These are phyloP conservation scores for Kuraishia floccosa DNA, from an alignment of 805 yeast genomes.

Conservation along the genomic window DNA sequence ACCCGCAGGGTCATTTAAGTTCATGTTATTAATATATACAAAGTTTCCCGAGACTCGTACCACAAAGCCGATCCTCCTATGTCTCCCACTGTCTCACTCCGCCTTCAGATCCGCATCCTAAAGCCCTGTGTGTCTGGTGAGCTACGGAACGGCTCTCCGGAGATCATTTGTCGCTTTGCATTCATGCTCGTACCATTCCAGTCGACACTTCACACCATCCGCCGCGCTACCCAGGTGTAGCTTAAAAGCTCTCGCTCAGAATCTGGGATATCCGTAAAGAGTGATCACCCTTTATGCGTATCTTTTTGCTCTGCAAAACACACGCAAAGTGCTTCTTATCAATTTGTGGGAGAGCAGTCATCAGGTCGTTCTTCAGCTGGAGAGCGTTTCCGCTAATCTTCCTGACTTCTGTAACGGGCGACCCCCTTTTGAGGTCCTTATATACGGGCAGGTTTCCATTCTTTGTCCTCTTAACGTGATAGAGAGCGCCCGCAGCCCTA, in stretches of 20 bases:
- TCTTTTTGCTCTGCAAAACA: constrained; percentile 35
- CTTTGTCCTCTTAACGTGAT: constrained; percentile 36
- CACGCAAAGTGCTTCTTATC: constrained; percentile 34
- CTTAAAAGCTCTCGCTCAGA: constrained; percentile 17
- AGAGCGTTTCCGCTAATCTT: constrained; percentile 57
- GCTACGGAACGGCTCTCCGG: too few species aligned
- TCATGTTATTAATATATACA: too few species aligned
- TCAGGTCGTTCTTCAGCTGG: constrained; percentile 58
- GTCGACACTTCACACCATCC: too few species aligned
- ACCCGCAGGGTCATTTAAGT: too few species aligned
- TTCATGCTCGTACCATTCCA: too few species aligned
- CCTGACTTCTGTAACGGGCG: constrained; percentile 38
- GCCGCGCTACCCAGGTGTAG: too few species aligned
- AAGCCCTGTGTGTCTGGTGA: too few species aligned
- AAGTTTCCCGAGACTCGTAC: too few species aligned
- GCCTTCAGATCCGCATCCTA: too few species aligned
- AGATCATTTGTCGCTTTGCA: too few species aligned
- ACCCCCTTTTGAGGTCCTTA: constrained; percentile 5
- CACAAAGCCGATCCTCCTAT: too few species aligned
- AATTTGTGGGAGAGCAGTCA: constrained; percentile 34
- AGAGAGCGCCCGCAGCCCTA: constrained; percentile 15
- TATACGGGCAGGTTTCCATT: constrained; percentile 78
- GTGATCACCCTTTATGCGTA: constrained; percentile 41
- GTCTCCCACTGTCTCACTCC: too few species aligned
- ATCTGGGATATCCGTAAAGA: constrained; percentile 21